Base-by-base conservation (phyloP, 768 basidiomycete genomes). In the Scleroderma citrinum region DNA sequence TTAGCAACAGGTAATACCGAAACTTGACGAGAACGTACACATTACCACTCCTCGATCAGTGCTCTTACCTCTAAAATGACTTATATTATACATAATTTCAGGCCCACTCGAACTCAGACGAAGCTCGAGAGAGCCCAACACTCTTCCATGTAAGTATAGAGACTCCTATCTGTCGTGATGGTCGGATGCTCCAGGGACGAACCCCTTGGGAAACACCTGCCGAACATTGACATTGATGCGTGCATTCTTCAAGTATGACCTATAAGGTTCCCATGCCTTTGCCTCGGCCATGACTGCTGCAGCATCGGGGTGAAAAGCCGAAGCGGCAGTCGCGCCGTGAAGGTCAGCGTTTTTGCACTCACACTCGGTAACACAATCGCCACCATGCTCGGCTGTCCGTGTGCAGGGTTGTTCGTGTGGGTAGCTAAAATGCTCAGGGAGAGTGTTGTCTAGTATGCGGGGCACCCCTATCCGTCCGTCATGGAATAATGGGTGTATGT, bases 151-250 rank as follows among this genome's bases (percentile, higher is more conserved):
- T 29, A 29, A 29, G n/a, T n/a, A n/a, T n/a, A n/a, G n/a, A n/a
- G n/a, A 29, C 26, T 8, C 26, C 26, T 29, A 29, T 29, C 26
- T 8, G 13, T 35, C 12, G n/a, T 13, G 13, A 5, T 35, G 12
- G 5, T 35, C 5, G 34, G 13, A 5, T 35, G 13, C 24, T 8
- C 46, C 44, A 20, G 75, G 69, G 48, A 68, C 61, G 46, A 87
- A 89, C 3, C 78, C 83, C 59, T 77, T 85, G 2, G 87, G 85
- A 61, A 90, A 89, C 6, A 90, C 87, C 63, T 96, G 92, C 47
- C 95, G 74, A 7, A 92, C 90, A 57, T 97, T 97, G 48, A 97
- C 74, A 61, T 97, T 97, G 60, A 98, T 87, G 50, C 95, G 74
- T 2, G 85, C 77, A 3, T 76, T 76, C 39, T 60, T 67, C 64